Base-by-base conservation (phyloP, 345 rosid genomes). In the Sisymbrium irio region DNA sequence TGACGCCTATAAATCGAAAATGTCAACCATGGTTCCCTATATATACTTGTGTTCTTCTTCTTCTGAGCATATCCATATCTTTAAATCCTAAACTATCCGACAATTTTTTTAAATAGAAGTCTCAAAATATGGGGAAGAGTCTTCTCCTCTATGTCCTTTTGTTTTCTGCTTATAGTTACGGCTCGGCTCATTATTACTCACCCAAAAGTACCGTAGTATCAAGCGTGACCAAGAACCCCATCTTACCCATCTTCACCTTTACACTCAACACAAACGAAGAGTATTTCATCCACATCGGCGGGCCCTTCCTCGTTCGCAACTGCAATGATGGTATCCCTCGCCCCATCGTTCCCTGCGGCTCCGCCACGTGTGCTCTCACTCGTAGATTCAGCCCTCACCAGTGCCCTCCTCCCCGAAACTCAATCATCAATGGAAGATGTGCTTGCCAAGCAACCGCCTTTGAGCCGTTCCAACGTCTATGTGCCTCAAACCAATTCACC, bases 181-280 rank as follows among this genome's bases (percentile, higher is more conserved):
- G 25, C 39, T 73, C 14, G 6, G 65, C 71, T 55, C 19, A 55
- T 2, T 22, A 65, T 9, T 1, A 44, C 17, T 28, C n/a, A 65
- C 39, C 65, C 15, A 74, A 72, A 47, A 14, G 3, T 55, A 62
- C 78, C 67, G 42, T 82, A 57, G 82, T 65, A 37, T 71, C 85
- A 46, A 66, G 71, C 51, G 65, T 82, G 39, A 58, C 67, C 45
- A 82, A 82, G 68, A 75, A 82, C 80, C 5, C 56, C 0, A 49
- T 56, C 69, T 63, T 81, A 12, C 75, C 78, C 11, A 32, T 81
- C 67, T 74, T 77, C 69, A 39, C 72, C 42, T 45, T 78, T 56
- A 71, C 78, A 14, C 65, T 78, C 27, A 73, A 72, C 61, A 63
- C 19, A 64, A 40, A 63, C 20, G 69, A 78, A n/a, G 32, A 72